phyloP scores from a whole-genome alignment of 345 rosid species.

The Hypericum perforatum region DNA sequence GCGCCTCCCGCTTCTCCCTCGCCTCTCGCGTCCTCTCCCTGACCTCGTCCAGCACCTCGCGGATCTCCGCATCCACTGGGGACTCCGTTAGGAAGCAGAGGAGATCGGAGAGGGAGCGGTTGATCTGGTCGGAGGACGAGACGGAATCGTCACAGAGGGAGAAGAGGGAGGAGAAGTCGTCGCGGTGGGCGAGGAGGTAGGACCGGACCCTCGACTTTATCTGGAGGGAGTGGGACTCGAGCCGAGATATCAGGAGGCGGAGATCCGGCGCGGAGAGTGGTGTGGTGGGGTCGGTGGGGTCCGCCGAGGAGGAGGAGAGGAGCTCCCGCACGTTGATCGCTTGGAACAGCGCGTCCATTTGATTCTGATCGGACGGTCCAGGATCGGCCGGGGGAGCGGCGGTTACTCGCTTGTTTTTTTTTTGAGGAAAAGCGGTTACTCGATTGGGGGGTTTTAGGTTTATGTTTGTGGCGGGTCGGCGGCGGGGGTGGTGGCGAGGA shows the following conservation, averaged over 20 bases:
- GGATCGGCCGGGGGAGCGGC: too few species aligned
- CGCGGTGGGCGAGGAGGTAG: slow-evolving; percentile 62
- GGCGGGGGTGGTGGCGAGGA: too few species aligned
- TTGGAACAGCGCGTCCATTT: slow-evolving; percentile 6
- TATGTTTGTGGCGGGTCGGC: too few species aligned
- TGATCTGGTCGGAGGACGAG: slow-evolving; percentile 37
- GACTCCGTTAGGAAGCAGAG: slow-evolving; percentile 45
- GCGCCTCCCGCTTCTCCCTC: slow-evolving; percentile 48
- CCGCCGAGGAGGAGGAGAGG: slow-evolving; percentile 68
- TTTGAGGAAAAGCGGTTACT: too few species aligned
- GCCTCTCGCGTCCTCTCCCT: slow-evolving; percentile 47
- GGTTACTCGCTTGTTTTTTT: too few species aligned
- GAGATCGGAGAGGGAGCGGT: slow-evolving; percentile 36
- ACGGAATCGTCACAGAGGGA: slow-evolving; percentile 62
- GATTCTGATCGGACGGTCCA: too few species aligned
- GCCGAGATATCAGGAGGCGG: slow-evolving; percentile 74
- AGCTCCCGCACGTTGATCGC: slow-evolving; percentile 68
- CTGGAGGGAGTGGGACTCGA: slow-evolving; percentile 81
- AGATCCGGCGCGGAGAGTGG: slow-evolving; percentile 96
- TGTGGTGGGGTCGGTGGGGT: slow-evolving; percentile 62
- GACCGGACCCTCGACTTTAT: slow-evolving; percentile 84
- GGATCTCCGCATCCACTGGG: slow-evolving; percentile 58
- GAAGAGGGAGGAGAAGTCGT: slow-evolving; percentile 74
- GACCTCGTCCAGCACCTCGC: slow-evolving; percentile 44
- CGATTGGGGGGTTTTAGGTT: too few species aligned